Conservation (phyloP, 2,329 filamentous ascomycete species). For the Leptographium radiaticola region DNA sequence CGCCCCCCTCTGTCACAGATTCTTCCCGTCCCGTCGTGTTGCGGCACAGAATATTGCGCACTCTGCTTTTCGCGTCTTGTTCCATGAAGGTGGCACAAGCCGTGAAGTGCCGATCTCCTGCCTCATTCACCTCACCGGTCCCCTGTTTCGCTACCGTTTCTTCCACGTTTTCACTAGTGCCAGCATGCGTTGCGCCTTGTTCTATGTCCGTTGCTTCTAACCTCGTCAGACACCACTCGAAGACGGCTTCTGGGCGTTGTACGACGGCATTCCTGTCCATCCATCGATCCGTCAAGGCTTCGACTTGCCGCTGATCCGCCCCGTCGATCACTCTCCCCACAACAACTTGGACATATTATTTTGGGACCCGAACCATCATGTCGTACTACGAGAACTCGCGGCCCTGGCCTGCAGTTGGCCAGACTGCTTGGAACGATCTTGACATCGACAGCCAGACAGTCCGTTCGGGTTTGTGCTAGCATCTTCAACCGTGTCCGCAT, state of each 20-base stretch:
- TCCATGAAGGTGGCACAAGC: too few relatives aligned
- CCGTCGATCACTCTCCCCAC: background rate
- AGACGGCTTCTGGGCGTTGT: background rate
- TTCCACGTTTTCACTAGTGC: background rate
- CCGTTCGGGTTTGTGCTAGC: slow-evolving; percentile 14
- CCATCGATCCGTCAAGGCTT: background rate
- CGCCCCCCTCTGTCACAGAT: background rate
- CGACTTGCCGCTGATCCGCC: background rate
- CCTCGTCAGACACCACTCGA: background rate
- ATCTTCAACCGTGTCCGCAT: background rate
- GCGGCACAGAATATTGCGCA: background rate
- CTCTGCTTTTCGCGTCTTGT: too few relatives aligned
- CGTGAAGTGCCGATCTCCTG: too few relatives aligned
- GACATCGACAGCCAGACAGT: slow-evolving; percentile 15
- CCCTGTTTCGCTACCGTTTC: background rate
- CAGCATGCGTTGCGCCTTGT: background rate
- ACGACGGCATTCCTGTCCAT: background rate
- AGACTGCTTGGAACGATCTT: slow-evolving; percentile 16
- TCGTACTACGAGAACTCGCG: slow-evolving; percentile 17
- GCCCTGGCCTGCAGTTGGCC: slow-evolving; percentile 16
- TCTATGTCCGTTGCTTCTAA: background rate
- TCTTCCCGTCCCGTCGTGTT: background rate
- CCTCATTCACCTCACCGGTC: background rate
- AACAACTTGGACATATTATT: background rate
- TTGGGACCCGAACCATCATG: slow-evolving; percentile 9